These are phyloP conservation scores for Trichophyton benhamiae DNA, from an alignment of 2,329 filamentous ascomycete genomes.

Conservation along the genomic window DNA sequence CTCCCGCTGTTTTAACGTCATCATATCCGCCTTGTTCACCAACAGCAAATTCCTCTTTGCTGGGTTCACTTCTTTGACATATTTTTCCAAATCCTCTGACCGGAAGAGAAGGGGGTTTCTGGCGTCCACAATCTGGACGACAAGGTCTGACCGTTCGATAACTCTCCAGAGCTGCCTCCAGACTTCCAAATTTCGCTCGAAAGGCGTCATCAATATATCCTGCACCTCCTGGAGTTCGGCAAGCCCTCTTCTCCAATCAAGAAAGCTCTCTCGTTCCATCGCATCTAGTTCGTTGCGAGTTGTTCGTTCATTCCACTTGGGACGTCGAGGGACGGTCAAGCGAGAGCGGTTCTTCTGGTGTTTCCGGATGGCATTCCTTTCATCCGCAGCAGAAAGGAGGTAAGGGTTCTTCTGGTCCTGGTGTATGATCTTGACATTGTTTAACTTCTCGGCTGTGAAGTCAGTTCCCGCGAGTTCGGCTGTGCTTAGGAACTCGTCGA, in stretches of 20 bases:
- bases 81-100: conserved; percentile 81
- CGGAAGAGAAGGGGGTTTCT: conserved; percentile 88
- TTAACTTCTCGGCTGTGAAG: conserved; percentile 98
- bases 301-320: conserved; percentile 75
- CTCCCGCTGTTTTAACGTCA: conserved; percentile 71
- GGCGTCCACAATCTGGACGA: conserved; percentile 97
- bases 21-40: conserved; percentile 99
- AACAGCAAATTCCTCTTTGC: conserved; percentile 83
- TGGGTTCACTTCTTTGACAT: conserved; percentile 83
- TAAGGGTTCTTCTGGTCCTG: conserved; percentile 93
- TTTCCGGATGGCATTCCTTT: conserved; percentile 64
- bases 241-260: conserved; percentile 79
- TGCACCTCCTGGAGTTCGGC: conserved; percentile 90
- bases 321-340: conserved; percentile 79
- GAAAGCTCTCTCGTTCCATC: conserved; percentile 64
- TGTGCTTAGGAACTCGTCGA: conserved; percentile 92
- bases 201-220: conserved; percentile 91
- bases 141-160: conserved; percentile 86
- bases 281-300: conserved; percentile 71
- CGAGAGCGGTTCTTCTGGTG: conserved; percentile 67
- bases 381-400: conserved; percentile 71
- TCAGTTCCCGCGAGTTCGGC: conserved; percentile 96
- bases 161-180: conserved; percentile 98
- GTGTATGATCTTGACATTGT: conserved; percentile 98
- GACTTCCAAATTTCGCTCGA: conserved; percentile 92